Evolutionary conservation across 2,329 filamentous ascomycete species (phyloP), one percentile per base, ranked within the genome.

Genomic region (Penicillium rolfsii): DNA sequence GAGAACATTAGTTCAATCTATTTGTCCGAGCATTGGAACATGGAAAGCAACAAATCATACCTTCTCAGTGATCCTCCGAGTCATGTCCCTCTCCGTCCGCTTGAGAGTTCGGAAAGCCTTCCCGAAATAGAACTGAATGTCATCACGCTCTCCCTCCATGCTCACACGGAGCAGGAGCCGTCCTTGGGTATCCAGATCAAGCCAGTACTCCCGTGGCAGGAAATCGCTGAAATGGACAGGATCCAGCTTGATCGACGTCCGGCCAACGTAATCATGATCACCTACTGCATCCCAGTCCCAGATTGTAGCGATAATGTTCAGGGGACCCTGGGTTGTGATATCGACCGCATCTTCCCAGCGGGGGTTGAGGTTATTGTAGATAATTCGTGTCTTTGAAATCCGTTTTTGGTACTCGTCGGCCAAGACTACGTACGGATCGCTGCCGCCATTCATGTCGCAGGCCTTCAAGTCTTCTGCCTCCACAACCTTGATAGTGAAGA

Each of bases 271-370:
- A 73, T 99, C 95, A 73, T 99, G 95, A 73, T 98, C 95, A 57
- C 95, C 95, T 70, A 99, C 89, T 14, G 92, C 93, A 79, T 99
- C 95, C 84, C 95, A 96, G 78, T 99, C 95, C 95, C 95, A 99
- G 45, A 98, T 90, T 0, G 95, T 99, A 35, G 94, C 93, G 71
- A 98, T 96, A 67, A 99, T 87, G 70, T 98, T 97, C 60, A 99
- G 84, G 11, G 95, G 88, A 0, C 93, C 92, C 64, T 91, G 89
- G 0, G 96, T 96, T 22, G 93, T 95, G 65, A 99, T 96, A 73
- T 99, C 95, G 52, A 98, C 90, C 0, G 93, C 92, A 80, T 98
- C 95, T 70, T 99, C 95, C 94, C 95, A 99, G 22, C 94, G 89
- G 30, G 95, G 95, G 74, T 96, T 98, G 48, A 99, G 84, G 68